phyloP scores from a whole-genome alignment of 2,329 filamentous ascomycete species.

The Fusarium sp. region DNA sequence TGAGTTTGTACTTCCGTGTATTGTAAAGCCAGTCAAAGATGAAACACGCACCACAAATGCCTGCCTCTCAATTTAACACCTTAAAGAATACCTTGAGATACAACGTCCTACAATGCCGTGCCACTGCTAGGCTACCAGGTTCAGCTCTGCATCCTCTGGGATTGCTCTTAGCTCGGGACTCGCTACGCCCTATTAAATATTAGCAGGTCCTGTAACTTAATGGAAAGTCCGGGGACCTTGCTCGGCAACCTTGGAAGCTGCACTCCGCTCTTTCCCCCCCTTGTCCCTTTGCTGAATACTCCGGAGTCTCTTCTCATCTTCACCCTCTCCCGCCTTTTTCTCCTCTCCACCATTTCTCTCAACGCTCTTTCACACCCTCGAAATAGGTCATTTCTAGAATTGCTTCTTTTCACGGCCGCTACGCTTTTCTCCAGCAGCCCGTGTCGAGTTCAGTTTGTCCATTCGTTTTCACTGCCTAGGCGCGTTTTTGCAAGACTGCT shows the following conservation, averaged over 20 bases:
- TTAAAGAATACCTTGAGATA: slow-evolving; percentile 28
- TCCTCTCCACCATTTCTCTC: slow-evolving; percentile 26
- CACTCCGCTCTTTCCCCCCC: slow-evolving; percentile 18
- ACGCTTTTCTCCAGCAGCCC: slow-evolving; percentile 37
- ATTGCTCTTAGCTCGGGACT: slow-evolving; percentile 18
- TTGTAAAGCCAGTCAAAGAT: slow-evolving; percentile 11
- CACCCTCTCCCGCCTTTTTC: slow-evolving; percentile 27
- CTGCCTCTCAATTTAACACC: neutral
- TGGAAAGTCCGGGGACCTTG: slow-evolving; percentile 33
- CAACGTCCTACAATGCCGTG: slow-evolving; percentile 7
- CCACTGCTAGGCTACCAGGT: slow-evolving; percentile 33
- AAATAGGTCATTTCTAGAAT: slow-evolving; percentile 36
- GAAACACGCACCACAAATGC: slow-evolving; percentile 21
- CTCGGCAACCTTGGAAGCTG: slow-evolving; percentile 19
- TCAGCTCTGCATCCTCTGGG: slow-evolving; percentile 27
- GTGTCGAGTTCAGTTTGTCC: slow-evolving; percentile 48
- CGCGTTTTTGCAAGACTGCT: slow-evolving; percentile 46
- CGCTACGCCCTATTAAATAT: slow-evolving; percentile 43
- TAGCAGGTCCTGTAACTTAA: slow-evolving; percentile 24
- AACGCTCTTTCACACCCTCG: slow-evolving; percentile 30
- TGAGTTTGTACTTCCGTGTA: slow-evolving; percentile 17
- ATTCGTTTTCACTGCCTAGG: slow-evolving; percentile 46
- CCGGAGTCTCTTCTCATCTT: slow-evolving; percentile 31
- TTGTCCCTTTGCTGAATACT: neutral
- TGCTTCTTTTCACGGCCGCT: slow-evolving; percentile 41